These are phyloP conservation scores for Conringia planisiliqua DNA, from an alignment of 345 rosid genomes.

Conservation along the genomic window DNA sequence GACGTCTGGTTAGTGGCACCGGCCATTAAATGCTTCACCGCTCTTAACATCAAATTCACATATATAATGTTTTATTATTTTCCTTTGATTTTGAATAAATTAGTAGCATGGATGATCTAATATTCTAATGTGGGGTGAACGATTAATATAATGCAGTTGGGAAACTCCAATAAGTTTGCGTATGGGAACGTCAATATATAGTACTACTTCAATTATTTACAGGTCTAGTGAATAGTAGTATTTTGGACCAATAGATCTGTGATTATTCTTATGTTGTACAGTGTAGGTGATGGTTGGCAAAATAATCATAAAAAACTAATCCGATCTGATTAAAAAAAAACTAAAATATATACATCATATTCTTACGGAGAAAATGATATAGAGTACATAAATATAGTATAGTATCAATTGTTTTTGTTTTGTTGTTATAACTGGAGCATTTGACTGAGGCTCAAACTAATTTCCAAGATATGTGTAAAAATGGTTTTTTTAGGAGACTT, in stretches of 20 bases:
- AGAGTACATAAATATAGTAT: background rate
- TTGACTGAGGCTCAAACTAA: no score
- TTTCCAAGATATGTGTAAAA: no score
- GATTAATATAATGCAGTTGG: constrained; percentile 14
- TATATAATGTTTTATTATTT: background rate
- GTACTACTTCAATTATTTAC: background rate
- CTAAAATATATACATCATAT: background rate
- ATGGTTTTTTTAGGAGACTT: no score
- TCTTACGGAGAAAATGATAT: background rate
- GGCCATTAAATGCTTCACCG: constrained; percentile 12
- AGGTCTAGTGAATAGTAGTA: background rate
- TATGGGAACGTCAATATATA: background rate
- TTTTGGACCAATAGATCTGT: constrained; percentile 2
- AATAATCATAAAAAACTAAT: background rate
- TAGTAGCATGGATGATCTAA: background rate
- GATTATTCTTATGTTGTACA: background rate
- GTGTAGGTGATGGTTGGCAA: background rate
- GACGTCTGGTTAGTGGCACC: constrained; percentile 9
- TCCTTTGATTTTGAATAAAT: background rate
- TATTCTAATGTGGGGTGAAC: background rate
- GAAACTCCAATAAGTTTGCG: background rate
- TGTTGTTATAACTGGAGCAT: background rate
- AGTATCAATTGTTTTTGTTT: background rate
- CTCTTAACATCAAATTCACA: background rate
- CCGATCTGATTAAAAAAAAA: background rate